Evolutionary conservation across 108 stramenopile genomes (phyloP).

Genomic region (Cyclotella cryptica): DNA sequence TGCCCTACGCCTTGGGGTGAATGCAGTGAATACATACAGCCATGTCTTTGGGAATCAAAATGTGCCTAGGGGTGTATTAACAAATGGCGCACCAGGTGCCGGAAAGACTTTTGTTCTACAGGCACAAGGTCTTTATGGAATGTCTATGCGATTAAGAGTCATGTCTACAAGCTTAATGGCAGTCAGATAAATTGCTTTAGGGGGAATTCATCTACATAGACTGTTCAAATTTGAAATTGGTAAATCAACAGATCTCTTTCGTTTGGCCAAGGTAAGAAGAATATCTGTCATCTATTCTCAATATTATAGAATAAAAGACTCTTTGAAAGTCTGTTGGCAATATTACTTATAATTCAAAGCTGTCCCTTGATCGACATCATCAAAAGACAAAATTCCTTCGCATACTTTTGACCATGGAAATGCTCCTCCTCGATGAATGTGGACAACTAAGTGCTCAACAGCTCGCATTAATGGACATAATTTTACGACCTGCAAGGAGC

Average conservation of each 20-base stretch:
- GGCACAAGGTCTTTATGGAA: constrained; percentile 10
- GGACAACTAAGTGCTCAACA: too few relatives aligned
- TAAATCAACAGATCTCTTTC: neutral
- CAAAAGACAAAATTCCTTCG: too few relatives aligned
- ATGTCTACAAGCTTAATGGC: constrained; percentile 30
- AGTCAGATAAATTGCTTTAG: constrained; percentile 25
- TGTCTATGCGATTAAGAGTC: constrained; percentile 20
- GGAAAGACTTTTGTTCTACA: too few relatives aligned
- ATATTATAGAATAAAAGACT: too few relatives aligned
- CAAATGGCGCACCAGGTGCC: too few relatives aligned
- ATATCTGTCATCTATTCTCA: too few relatives aligned
- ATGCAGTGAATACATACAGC: constrained; percentile 7
- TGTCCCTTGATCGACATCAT: too few relatives aligned
- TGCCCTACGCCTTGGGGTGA: neutral
- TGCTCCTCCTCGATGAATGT: too few relatives aligned
- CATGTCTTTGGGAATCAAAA: neutral
- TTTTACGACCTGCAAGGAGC: constrained; percentile 6
- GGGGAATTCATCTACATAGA: too few relatives aligned
- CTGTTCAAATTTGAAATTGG: neutral
- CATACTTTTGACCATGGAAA: constrained; percentile 26
- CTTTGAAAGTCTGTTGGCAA: too few relatives aligned
- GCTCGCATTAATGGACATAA: constrained; percentile 18
- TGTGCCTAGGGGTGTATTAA: constrained; percentile 1
- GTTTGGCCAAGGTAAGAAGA: constrained; percentile 7
- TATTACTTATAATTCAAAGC: too few relatives aligned